Conservation (phyloP, 108 stramenopile species). For the Hondaea fermentalgiana region DNA sequence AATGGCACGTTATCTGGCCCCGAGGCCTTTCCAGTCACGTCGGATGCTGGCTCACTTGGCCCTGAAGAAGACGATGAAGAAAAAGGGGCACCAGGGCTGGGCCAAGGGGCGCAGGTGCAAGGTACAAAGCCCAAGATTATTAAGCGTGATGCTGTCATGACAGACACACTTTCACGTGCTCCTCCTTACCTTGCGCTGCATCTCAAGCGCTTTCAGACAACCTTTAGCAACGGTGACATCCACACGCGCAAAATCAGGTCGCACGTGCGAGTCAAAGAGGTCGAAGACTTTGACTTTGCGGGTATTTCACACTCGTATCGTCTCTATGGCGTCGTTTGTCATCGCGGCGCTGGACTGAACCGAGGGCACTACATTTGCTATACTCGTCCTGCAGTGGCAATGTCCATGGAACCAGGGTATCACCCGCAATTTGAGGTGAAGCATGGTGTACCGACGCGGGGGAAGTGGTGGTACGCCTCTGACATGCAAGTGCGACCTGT, state of each 20-base stretch:
- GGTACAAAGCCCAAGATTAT: not conserved
- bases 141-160: not conserved
- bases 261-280: not conserved
- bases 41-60: no score
- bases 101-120: no score
- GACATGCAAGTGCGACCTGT: not conserved
- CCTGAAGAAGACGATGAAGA: no score
- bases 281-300: not conserved
- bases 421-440: not conserved
- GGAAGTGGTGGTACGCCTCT: not conserved
- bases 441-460: not conserved
- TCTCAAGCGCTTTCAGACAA: constrained; percentile 3
- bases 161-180: not conserved
- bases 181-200: not conserved
- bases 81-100: no score
- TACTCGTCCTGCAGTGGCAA: not conserved
- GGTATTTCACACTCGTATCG: not conserved
- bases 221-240: not conserved
- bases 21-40: no score
- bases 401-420: not conserved
- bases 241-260: not conserved
- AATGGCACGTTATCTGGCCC: no score
- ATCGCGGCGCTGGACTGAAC: not conserved
- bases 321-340: not conserved
- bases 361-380: constrained; percentile 1